Percentiles rank a stretch among this genome's conserved stretches.
phyloP scores from a whole-genome alignment of 2,329 filamentous ascomycete species.

The Cladosporium oxysporum region DNA sequence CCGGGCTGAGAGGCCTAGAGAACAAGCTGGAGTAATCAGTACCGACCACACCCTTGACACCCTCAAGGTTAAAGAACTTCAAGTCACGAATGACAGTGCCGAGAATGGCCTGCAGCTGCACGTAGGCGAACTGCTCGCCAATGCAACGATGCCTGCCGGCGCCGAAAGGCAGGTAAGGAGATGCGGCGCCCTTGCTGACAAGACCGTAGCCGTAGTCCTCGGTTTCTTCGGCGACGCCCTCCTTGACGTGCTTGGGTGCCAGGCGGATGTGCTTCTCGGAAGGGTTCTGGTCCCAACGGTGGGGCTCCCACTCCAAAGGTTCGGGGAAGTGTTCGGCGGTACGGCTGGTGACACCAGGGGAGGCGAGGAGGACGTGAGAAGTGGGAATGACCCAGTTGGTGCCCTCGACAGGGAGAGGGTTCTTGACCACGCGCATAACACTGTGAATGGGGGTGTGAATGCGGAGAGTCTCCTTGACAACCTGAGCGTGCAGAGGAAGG shows the following conservation, averaged over 20 bases:
- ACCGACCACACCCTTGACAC: conserved; percentile 66
- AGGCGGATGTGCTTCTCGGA: conserved; percentile 36
- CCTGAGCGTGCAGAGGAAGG: conserved; percentile 77
- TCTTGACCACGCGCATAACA: conserved; percentile 89
- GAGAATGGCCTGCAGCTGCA: conserved; percentile 84
- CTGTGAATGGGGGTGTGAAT: conserved; percentile 93
- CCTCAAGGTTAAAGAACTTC: conserved; percentile 75
- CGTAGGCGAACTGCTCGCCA: conserved; percentile 93
- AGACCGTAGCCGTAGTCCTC: conserved; percentile 93
- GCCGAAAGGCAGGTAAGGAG: conserved; percentile 91
- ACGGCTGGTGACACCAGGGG: conserved; percentile 77
- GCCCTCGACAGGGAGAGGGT: conserved; percentile 78
- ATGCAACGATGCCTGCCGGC: conserved; percentile 93
- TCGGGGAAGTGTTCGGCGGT: conserved; percentile 78
- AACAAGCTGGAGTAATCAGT: conserved; percentile 65
- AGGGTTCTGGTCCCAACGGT: conserved; percentile 78
- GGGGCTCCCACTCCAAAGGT: conserved; percentile 81
- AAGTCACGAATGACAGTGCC: conserved; percentile 75
- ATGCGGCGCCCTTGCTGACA: conserved; percentile 85
- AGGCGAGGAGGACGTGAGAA: conserved; percentile 77
- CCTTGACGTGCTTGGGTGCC: conserved; percentile 32
- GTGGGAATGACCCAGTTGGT: conserved; percentile 82
- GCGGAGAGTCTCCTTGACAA: conserved; percentile 89
- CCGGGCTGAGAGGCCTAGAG: conserved; percentile 47
- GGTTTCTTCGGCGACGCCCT: conserved; percentile 57